Evolutionary conservation across 495 filamentous ascomycete species (phyloP).

Genomic region (Chaetomium cochliodes): DNA sequence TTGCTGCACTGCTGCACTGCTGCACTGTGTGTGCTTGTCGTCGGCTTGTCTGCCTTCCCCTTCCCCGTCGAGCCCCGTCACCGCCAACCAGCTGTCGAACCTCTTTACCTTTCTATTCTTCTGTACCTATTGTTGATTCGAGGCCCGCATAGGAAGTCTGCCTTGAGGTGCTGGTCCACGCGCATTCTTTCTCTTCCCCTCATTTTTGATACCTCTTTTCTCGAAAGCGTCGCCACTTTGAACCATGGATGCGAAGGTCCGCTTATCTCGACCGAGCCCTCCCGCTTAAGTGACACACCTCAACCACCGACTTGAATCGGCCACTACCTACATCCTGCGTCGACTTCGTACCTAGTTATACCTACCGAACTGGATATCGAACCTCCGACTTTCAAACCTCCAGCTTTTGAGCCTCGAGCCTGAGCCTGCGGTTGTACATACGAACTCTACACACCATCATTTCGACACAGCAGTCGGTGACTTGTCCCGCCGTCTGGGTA

Average conservation of each 20-base stretch:
- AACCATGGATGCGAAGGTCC: constrained; percentile 35
- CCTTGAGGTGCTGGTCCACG: constrained; percentile 21
- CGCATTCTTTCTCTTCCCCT: constrained; percentile 11
- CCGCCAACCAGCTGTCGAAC: constrained; percentile 33
- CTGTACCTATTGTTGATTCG: constrained; percentile 4
- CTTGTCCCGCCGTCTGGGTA: constrained; percentile 11
- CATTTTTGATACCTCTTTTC: constrained; percentile 13
- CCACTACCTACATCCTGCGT: neutral
- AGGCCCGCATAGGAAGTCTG: constrained; percentile 22
- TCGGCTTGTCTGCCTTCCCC: constrained; percentile 33
- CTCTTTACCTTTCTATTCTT: neutral
- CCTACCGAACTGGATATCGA: no score
- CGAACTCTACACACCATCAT: neutral
- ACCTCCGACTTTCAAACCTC: no score
- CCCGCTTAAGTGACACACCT: constrained; percentile 16
- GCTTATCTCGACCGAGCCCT: constrained; percentile 22
- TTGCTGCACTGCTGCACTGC: no score
- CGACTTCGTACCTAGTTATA: neutral
- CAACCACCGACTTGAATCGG: neutral
- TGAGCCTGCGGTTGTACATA: neutral
- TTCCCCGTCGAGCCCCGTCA: constrained; percentile 29
- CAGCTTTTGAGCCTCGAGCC: neutral
- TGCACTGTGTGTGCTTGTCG: constrained; percentile 1
- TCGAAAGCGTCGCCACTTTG: constrained; percentile 11
- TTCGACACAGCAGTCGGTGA: neutral